These are phyloP conservation scores for Miamiensis avidus DNA, from an alignment of 169 alveolate genomes.

Conservation along the genomic window DNA sequence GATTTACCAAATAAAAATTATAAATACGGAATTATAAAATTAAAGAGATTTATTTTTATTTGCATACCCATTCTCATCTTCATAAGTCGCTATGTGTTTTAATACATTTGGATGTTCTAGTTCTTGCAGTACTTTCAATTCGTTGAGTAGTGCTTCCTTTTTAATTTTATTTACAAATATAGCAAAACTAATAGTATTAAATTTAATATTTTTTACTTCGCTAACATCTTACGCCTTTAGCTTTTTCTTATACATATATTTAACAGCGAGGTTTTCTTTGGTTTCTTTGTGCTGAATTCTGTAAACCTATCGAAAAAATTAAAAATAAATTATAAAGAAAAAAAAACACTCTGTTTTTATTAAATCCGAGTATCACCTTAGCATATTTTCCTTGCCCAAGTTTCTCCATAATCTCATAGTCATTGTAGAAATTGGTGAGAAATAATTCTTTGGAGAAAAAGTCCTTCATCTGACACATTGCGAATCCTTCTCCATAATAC, in stretches of 20 bases:
- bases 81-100: constrained; percentile 41
- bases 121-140: constrained; percentile 23
- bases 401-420: constrained; percentile 9
- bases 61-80: constrained; percentile 48
- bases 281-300: constrained; percentile 7
- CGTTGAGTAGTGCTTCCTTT: constrained; percentile 22
- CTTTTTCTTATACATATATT: constrained; percentile 21
- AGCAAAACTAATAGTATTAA: neutral
- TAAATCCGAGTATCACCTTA: neutral
- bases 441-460: constrained; percentile 24
- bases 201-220: neutral
- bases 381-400: constrained; percentile 29
- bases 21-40: too few species aligned
- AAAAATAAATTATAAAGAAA: neutral
- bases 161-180: neutral
- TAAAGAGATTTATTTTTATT: too few species aligned
- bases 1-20: too few species aligned
- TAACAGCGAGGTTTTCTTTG: constrained; percentile 10
- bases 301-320: constrained; percentile 5
- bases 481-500: constrained; percentile 16
- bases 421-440: constrained; percentile 9
- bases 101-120: constrained; percentile 39
- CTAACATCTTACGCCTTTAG: constrained; percentile 10
- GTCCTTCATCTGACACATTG: neutral
- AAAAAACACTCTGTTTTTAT: neutral